A percentile compares a stretch with the other conserved stretches of the same genome.
Conservation (phyloP, 2,329 filamentous ascomycete genomes). For the Rhexocercosporidium sp. region DNA sequence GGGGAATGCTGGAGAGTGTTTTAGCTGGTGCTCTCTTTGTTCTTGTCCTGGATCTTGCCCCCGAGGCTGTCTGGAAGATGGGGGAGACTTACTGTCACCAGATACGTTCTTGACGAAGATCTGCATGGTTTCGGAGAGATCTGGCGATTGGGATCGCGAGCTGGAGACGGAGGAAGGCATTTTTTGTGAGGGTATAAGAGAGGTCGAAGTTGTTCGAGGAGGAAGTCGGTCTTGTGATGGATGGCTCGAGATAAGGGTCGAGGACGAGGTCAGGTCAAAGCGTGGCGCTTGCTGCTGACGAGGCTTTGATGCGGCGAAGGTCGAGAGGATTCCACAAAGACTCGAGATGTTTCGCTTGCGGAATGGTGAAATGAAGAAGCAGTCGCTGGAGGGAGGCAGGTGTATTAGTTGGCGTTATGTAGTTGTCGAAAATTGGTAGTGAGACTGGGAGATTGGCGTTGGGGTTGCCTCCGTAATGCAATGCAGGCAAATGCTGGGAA, state of each 20-base stretch:
- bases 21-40: slow-evolving; percentile 33
- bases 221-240: slow-evolving; percentile 20
- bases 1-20: slow-evolving; percentile 53
- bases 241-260: slow-evolving; percentile 16
- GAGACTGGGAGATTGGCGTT: neutral
- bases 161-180: slow-evolving; percentile 38
- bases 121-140: slow-evolving; percentile 59
- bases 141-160: slow-evolving; percentile 44
- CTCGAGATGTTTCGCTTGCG: neutral
- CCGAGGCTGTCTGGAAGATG: slow-evolving; percentile 12
- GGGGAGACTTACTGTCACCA: slow-evolving; percentile 57
- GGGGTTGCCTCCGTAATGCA: neutral
- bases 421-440: neutral
- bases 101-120: slow-evolving; percentile 65
- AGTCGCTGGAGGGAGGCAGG: neutral
- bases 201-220: slow-evolving; percentile 7
- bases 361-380: too few species aligned
- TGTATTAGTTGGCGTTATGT: neutral
- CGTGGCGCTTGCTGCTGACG: slow-evolving; percentile 18
- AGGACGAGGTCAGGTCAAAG: slow-evolving; percentile 17
- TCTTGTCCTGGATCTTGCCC: neutral
- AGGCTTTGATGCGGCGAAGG: slow-evolving; percentile 7
- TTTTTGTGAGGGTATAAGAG: slow-evolving; percentile 11
- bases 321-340: neutral
- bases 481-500: too few species aligned